Conservation (phyloP, 1,284 basidiomycete species). For the Malassezia brasiliensis region DNA sequence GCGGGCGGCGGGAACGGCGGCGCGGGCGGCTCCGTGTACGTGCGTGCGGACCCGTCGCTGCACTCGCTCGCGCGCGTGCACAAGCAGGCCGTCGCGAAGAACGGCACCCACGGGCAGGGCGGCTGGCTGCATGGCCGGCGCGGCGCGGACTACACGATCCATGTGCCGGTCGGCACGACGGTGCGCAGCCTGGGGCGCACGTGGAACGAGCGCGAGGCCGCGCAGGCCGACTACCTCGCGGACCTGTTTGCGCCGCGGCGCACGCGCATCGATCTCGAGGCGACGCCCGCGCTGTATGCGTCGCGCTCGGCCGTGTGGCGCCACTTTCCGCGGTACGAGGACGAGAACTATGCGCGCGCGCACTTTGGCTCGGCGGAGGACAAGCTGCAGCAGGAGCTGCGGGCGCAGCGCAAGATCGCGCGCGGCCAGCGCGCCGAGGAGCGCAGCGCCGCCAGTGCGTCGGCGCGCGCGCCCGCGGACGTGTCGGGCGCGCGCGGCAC, state of each 20-base stretch:
- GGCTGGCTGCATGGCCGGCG: conserved; percentile 34
- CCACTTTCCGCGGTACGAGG: conserved; percentile 41
- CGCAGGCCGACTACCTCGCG: conserved; percentile 26
- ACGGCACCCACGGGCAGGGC: conserved; percentile 41
- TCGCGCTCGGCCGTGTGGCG: conserved; percentile 41
- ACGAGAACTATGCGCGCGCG: conserved; percentile 34
- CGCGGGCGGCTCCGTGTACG: conserved; percentile 35
- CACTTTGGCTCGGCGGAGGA: conserved; percentile 37
- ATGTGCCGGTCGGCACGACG: conserved; percentile 45
- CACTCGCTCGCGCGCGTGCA: conserved; percentile 36
- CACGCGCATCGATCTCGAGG: conserved; percentile 17
- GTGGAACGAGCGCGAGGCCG: conserved; percentile 23
- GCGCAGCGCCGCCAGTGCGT: conserved; percentile 23
- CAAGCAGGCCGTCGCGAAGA: conserved; percentile 25
- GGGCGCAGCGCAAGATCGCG: conserved; percentile 17
- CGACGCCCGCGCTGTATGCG: conserved; percentile 21
- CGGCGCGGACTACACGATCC: conserved; percentile 30
- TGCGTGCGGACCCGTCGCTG: conserved; percentile 29
- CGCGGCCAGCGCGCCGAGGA: conserved; percentile 5
- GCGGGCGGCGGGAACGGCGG: conserved; percentile 45
- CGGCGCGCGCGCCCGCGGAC: conserved; percentile 18
- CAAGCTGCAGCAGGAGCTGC: conserved; percentile 29
- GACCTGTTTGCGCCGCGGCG: neutral
- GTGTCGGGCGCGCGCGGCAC: neutral
- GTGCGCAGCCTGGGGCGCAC: conserved; percentile 26